A percentile compares a stretch with the other conserved stretches of the same genome.
These are phyloP conservation scores for Globisporangium paddicum DNA, from an alignment of 352 stramenopile genomes.

Conservation along the genomic window DNA sequence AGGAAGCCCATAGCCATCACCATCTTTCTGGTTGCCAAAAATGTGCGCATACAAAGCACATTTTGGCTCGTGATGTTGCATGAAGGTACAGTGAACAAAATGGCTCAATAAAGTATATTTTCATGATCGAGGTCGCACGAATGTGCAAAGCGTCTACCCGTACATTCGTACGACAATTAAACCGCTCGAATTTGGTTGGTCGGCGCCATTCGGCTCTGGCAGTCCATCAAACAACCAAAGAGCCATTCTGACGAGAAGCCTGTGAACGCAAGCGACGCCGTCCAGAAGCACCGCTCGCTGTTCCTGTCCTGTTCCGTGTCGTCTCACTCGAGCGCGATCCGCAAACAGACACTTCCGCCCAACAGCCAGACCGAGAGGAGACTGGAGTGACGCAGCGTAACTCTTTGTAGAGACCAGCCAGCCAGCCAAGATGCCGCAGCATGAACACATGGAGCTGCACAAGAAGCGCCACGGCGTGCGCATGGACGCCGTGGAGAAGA, in stretches of 20 bases:
- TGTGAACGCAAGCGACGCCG: conserved; percentile 3
- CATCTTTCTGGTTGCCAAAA: not conserved
- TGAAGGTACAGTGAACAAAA: not conserved
- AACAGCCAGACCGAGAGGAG: not conserved
- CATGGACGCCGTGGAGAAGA: conserved; percentile 95
- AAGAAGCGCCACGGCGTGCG: conserved; percentile 98
- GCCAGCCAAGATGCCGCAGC: conserved; percentile 90
- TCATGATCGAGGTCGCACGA: not conserved
- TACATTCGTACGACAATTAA: no score
- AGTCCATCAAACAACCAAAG: conserved; percentile 3
- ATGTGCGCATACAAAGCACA: not conserved
- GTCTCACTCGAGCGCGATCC: not conserved
- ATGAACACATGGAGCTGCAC: conserved; percentile 99
- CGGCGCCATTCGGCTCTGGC: no score
- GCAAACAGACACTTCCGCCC: not conserved
- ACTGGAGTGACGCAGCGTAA: not conserved
- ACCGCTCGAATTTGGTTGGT: conserved; percentile 7
- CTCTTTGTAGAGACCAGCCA: not conserved
- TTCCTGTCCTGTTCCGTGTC: not conserved
- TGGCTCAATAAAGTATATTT: no score
- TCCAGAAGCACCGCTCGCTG: not conserved
- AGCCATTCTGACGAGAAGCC: conserved; percentile 8
- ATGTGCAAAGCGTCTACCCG: no score
- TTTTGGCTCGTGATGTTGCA: not conserved
- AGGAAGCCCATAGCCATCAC: not conserved